Evolutionary conservation across 1,284 basidiomycete species (phyloP).

Genomic region (Cutaneotrichosporon mucoides): DNA sequence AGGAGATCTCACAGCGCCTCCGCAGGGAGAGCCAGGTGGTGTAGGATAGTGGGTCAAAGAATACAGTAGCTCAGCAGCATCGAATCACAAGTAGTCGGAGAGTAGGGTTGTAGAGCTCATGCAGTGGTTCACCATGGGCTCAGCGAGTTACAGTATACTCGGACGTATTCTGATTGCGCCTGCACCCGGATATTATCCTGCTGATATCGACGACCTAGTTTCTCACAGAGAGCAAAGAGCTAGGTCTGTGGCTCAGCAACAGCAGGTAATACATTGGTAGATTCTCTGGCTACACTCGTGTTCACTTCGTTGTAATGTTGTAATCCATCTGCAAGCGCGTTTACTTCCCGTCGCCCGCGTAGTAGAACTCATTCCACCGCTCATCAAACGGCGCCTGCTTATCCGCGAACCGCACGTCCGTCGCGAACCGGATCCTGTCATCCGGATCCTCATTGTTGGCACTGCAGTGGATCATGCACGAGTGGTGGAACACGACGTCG

Average conservation of each 20-base stretch:
- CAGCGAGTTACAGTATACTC: no score
- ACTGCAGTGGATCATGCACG: constrained; percentile 16
- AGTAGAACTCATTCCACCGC: constrained; percentile 12
- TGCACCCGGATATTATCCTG: no score
- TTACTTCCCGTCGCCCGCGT: neutral
- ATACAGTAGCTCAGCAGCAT: neutral
- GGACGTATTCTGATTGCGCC: no score
- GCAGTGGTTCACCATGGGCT: no score
- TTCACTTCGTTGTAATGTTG: neutral
- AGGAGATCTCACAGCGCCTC: neutral
- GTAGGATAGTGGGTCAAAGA: neutral
- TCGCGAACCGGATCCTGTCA: constrained; percentile 15
- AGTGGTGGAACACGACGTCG: constrained; percentile 24
- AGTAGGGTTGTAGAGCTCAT: no score
- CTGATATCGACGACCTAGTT: no score
- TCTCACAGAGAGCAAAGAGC: no score
- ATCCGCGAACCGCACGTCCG: constrained; percentile 17
- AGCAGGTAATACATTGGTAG: no score
- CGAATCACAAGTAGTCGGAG: neutral
- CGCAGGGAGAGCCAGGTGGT: neutral
- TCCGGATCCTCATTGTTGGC: constrained; percentile 14
- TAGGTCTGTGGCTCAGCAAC: no score
- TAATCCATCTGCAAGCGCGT: neutral
- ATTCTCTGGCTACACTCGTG: no score
- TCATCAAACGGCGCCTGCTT: constrained; percentile 10